These are phyloP conservation scores for Sherardia arvensis DNA, from an alignment of 257 asterid species.

Conservation along the genomic window DNA sequence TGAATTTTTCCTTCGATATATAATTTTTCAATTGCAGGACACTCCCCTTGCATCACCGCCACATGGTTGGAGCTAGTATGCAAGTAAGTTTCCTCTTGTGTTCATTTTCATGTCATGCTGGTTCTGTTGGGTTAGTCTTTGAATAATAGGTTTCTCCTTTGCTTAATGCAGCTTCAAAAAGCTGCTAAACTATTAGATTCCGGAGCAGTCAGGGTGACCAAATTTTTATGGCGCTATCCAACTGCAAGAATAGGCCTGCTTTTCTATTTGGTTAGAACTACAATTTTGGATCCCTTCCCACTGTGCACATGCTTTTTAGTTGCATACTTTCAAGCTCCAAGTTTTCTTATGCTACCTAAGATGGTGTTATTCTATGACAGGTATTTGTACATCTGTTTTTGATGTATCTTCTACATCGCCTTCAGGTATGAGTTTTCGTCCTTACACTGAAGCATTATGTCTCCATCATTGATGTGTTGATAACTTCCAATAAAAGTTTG, in stretches of 20 bases:
- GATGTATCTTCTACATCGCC: slow-evolving; percentile 98
- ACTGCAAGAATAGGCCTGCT: slow-evolving; percentile 82
- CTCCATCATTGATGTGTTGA: not conserved
- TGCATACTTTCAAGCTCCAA: not conserved
- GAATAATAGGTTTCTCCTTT: slow-evolving; percentile 10
- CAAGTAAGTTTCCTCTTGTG: slow-evolving; percentile 45
- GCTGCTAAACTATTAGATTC: slow-evolving; percentile 88
- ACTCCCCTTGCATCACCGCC: slow-evolving; percentile 94
- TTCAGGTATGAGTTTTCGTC: slow-evolving; percentile 58
- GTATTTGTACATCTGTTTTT: slow-evolving; percentile 97
- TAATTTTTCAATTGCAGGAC: slow-evolving; percentile 46
- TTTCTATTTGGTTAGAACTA: slow-evolving; percentile 76
- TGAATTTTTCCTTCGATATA: not conserved
- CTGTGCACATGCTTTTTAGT: not conserved
- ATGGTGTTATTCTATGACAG: slow-evolving; percentile 37
- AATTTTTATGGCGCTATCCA: slow-evolving; percentile 97
- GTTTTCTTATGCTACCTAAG: slow-evolving; percentile 1
- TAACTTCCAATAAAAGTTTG: not conserved
- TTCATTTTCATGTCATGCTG: slow-evolving; percentile 9
- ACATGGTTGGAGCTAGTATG: slow-evolving; percentile 71
- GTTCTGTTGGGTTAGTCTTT: slow-evolving; percentile 9
- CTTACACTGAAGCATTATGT: slow-evolving; percentile 14
- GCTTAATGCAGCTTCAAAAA: slow-evolving; percentile 68
- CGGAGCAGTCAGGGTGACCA: slow-evolving; percentile 96
- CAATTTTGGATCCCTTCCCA: not conserved